phyloP scores from a whole-genome alignment of 2,329 filamentous ascomycete species.

The Zarea fungicola region DNA sequence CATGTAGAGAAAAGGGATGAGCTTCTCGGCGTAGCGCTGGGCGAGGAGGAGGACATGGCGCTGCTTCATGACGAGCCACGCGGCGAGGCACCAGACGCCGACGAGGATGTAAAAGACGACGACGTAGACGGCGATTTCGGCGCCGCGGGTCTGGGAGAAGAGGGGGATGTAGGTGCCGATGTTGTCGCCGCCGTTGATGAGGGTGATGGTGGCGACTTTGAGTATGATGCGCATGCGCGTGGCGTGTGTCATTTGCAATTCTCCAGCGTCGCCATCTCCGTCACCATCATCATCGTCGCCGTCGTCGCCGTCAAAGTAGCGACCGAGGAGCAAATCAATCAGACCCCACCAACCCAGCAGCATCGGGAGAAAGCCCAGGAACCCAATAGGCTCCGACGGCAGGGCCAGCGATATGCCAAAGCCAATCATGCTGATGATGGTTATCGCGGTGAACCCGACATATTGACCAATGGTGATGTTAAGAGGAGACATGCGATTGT shows the following conservation, averaged over 20 bases:
- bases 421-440: constrained; percentile 30
- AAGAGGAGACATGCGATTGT: constrained; percentile 18
- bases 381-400: constrained; percentile 30
- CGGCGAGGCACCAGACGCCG: constrained; percentile 26
- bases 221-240: constrained; percentile 19
- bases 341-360: constrained; percentile 28
- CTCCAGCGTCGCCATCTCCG: not conserved
- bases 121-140: constrained; percentile 29
- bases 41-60: constrained; percentile 23
- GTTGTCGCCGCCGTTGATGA: constrained; percentile 32
- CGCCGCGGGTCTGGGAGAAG: constrained; percentile 26
- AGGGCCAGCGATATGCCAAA: constrained; percentile 27
- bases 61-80: constrained; percentile 27
- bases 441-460: constrained; percentile 29
- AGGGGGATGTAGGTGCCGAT: constrained; percentile 31
- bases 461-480: constrained; percentile 24
- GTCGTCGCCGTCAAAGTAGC: too few species aligned
- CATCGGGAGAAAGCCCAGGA: constrained; percentile 29
- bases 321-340: constrained; percentile 18
- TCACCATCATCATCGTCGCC: constrained; percentile 14
- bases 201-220: constrained; percentile 26
- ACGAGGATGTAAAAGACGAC: constrained; percentile 29
- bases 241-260: constrained; percentile 4
- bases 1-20: constrained; percentile 28
- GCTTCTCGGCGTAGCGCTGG: constrained; percentile 20